Evolutionary conservation across 202 grass and related monocot genomes (phyloP).

Genomic region (Bolboschoenoplectus hybrid): DNA sequence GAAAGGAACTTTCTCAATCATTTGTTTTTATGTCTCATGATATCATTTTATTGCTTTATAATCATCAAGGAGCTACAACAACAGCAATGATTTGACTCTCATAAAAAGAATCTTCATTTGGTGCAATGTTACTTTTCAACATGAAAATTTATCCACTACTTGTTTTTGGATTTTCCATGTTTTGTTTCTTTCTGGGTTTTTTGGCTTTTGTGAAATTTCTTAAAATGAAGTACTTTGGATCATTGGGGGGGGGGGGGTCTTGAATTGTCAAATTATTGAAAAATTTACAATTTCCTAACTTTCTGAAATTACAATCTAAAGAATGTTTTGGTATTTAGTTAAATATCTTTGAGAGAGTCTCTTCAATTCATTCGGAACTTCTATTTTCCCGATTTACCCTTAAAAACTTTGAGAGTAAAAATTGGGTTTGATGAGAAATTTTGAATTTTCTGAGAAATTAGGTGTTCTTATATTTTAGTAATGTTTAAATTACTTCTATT

Average conservation of each 20-base stretch:
- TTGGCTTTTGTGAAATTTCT: background rate
- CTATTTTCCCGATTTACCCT: background rate
- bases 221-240: background rate
- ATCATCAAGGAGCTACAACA: background rate
- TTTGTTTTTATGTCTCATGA: constrained; percentile 3
- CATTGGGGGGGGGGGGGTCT: background rate
- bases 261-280: background rate
- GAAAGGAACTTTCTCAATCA: background rate
- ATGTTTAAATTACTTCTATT: constrained; percentile 23
- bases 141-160: background rate
- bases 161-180: constrained; percentile 12
- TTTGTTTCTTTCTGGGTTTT: background rate
- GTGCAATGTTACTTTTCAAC: background rate
- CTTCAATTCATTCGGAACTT: background rate
- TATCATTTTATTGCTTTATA: background rate
- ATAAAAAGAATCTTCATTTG: background rate
- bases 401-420: background rate
- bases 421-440: background rate
- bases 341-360: background rate
- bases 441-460: background rate
- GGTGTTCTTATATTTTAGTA: background rate
- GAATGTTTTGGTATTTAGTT: background rate
- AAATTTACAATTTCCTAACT: background rate
- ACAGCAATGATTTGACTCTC: background rate
- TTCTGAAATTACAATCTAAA: background rate